phyloP scores from a whole-genome alignment of 1,284 basidiomycete species.

The Leucoagaricus sp. region DNA sequence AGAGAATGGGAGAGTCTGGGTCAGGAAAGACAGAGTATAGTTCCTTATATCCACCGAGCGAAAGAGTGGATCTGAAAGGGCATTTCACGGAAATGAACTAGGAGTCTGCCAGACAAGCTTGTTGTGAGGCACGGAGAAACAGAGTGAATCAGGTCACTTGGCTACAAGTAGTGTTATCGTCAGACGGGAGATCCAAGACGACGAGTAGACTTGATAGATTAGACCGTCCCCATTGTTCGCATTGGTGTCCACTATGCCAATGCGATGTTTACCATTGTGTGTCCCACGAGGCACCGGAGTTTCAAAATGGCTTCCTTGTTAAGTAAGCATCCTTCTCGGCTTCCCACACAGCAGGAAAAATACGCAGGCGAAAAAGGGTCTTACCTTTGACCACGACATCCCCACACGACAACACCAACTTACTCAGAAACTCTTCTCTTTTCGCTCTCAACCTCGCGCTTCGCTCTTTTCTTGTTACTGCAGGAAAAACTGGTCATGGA shows the following conservation, averaged over 20 bases:
- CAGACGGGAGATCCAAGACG: too few relatives aligned
- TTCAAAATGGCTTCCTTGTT: neutral
- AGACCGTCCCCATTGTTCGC: neutral
- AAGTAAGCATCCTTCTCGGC: neutral
- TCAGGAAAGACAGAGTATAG: too few relatives aligned
- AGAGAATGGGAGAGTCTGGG: too few relatives aligned
- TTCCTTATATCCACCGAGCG: too few relatives aligned
- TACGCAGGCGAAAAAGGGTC: neutral
- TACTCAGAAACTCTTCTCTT: neutral
- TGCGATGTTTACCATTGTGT: neutral
- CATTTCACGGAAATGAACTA: too few relatives aligned
- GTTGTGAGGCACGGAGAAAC: too few relatives aligned
- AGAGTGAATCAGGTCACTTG: too few relatives aligned
- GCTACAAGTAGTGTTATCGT: too few relatives aligned
- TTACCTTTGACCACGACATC: neutral
- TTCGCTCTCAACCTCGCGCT: neutral
- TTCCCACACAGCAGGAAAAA: slow-evolving; percentile 8
- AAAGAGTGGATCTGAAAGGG: too few relatives aligned
- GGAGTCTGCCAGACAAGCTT: too few relatives aligned
- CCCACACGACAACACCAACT: neutral
- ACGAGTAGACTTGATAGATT: too few relatives aligned
- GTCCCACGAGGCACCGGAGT: slow-evolving; percentile 8
- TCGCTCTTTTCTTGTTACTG: neutral
- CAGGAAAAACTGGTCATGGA: slow-evolving; percentile 49
- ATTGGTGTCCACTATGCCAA: too few relatives aligned